Conservation (phyloP, 805 yeast genomes). For the Cyberlindnera euphorbiae region DNA sequence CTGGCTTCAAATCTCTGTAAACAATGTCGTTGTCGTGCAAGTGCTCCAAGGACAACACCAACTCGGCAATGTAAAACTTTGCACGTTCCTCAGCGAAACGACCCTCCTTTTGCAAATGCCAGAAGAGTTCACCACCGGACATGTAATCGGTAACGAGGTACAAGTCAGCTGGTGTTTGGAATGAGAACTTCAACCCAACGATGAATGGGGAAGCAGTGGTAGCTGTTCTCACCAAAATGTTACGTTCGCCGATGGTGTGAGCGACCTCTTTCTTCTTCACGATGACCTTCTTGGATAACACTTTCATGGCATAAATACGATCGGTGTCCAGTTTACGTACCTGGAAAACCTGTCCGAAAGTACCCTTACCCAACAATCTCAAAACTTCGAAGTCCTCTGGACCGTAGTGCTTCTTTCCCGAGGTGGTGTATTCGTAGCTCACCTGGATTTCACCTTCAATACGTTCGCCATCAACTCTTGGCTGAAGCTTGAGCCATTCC, state of each 20-base stretch:
- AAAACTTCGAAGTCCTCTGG: slow-evolving; percentile 94
- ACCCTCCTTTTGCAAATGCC: slow-evolving; percentile 97
- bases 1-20: slow-evolving; percentile 95
- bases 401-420: slow-evolving; percentile 74
- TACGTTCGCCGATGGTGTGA: slow-evolving; percentile 95
- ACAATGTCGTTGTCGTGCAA: slow-evolving; percentile 94
- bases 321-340: slow-evolving; percentile 86
- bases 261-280: slow-evolving; percentile 97
- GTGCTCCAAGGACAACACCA: slow-evolving; percentile 89
- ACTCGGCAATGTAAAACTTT: slow-evolving; percentile 94
- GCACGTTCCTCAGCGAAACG: slow-evolving; percentile 91
- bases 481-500: slow-evolving; percentile 69
- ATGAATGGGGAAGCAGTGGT: slow-evolving; percentile 87
- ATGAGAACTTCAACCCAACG: slow-evolving; percentile 92
- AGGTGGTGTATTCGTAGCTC: slow-evolving; percentile 64
- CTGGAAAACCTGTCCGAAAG: slow-evolving; percentile 97
- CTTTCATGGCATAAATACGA: slow-evolving; percentile 96
- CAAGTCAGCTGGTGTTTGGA: slow-evolving; percentile 90
- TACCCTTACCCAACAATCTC: slow-evolving; percentile 89
- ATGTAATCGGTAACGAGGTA: slow-evolving; percentile 94
- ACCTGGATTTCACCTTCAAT: slow-evolving; percentile 77
- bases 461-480: slow-evolving; percentile 70
- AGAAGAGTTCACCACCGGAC: slow-evolving; percentile 96
- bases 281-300: slow-evolving; percentile 87
- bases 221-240: slow-evolving; percentile 89